Conservation (phyloP, 1,139 yeast genomes). For the Geotrichum restrictum region DNA sequence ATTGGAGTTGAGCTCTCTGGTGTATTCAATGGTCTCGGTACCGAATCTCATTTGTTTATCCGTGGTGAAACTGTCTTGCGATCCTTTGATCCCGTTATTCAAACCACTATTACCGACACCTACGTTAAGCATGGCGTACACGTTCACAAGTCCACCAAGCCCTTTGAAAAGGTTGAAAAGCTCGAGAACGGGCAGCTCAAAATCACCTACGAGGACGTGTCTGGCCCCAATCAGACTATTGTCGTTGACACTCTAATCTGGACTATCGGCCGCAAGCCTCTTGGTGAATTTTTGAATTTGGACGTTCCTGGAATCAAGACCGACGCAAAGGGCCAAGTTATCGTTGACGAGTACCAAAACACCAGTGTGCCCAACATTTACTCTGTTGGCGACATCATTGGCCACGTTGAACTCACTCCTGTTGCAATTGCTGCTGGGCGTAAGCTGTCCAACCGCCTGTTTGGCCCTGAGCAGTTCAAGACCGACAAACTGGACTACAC, state of each 20-base stretch:
- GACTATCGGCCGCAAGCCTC: constrained; percentile 89
- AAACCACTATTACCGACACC: constrained; percentile 69
- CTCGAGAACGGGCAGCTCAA: constrained; percentile 57
- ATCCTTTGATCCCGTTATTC: constrained; percentile 79
- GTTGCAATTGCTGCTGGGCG: constrained; percentile 99
- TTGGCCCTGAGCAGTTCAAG: constrained; percentile 70
- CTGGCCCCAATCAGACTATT: constrained; percentile 38
- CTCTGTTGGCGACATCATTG: constrained; percentile 91
- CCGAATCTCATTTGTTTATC: constrained; percentile 82
- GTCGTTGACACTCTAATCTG: constrained; percentile 81
- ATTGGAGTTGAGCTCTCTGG: constrained; percentile 96
- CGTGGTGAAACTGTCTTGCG: constrained; percentile 89
- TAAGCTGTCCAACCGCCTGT: constrained; percentile 81
- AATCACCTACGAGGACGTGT: constrained; percentile 54
- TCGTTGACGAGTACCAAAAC: constrained; percentile 83
- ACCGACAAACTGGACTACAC: constrained; percentile 70
- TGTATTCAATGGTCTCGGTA: constrained; percentile 79
- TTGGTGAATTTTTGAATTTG: constrained; percentile 61
- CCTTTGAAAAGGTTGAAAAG: constrained; percentile 59
- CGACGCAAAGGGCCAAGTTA: constrained; percentile 55
- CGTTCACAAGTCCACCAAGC: constrained; percentile 61
- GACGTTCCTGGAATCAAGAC: constrained; percentile 69
- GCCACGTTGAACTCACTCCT: constrained; percentile 85
- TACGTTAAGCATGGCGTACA: constrained; percentile 77
- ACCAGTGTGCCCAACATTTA: constrained; percentile 68